Conservation (phyloP, 441 rosid genomes). For the Gossypium schwendimanii region DNA sequence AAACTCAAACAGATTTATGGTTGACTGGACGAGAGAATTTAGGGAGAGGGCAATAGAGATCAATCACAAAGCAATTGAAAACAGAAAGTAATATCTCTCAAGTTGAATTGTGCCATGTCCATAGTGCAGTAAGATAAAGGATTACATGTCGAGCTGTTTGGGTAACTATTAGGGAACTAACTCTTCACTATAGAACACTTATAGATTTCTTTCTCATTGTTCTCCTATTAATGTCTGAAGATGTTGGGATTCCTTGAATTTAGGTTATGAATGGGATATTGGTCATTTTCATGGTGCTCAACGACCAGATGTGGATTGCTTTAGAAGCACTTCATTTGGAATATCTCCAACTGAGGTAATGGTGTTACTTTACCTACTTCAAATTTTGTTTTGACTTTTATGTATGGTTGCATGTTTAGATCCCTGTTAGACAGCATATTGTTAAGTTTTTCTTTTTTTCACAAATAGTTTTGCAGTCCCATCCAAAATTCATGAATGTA, state of each 20-base stretch:
- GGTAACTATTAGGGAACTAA: neutral
- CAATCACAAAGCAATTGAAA: neutral
- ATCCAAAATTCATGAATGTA: neutral
- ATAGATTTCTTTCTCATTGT: slow-evolving; percentile 5
- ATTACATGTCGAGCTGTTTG: neutral
- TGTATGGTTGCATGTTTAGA: neutral
- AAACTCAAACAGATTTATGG: neutral
- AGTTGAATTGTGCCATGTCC: neutral
- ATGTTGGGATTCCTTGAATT: slow-evolving; percentile 21
- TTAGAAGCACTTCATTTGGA: slow-evolving; percentile 77
- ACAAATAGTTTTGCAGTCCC: neutral
- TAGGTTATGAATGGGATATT: slow-evolving; percentile 96
- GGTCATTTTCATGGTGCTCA: slow-evolving; percentile 69
- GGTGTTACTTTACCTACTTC: neutral
- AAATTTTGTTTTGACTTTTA: slow-evolving; percentile 1
- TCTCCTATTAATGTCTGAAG: slow-evolving; percentile 6
- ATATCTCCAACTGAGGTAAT: slow-evolving; percentile 49
- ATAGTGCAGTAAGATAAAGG: neutral
- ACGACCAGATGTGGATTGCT: slow-evolving; percentile 85
- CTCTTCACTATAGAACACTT: neutral
- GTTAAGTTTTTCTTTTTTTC: neutral
- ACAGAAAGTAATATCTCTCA: neutral
- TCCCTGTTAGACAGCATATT: neutral
- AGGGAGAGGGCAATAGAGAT: neutral
- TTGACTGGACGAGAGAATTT: neutral